Evolutionary conservation across 805 yeast genomes (phyloP).

Genomic region (Candida golubevii): DNA sequence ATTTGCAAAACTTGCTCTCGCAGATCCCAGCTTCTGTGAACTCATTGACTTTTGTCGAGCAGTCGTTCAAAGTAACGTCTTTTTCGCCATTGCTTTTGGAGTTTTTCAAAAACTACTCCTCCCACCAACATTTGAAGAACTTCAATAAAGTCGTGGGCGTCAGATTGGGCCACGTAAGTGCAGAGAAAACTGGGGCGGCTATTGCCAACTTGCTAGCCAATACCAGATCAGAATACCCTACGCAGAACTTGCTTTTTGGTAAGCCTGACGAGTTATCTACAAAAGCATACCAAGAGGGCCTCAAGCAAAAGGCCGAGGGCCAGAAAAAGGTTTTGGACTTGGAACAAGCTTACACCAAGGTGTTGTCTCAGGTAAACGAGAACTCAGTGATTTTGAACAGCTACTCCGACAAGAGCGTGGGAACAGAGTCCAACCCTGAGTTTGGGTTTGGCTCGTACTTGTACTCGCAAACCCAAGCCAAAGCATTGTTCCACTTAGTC

Average conservation of each 20-base stretch:
- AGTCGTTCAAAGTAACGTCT: conserved; percentile 36
- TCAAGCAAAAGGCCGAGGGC: conserved; percentile 28
- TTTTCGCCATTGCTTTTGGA: conserved; percentile 76
- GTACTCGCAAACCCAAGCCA: conserved; percentile 49
- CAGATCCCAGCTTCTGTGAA: conserved; percentile 52
- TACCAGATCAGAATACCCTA: conserved; percentile 48
- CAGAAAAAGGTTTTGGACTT: conserved; percentile 46
- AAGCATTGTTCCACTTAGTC: conserved; percentile 42
- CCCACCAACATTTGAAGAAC: conserved; percentile 41
- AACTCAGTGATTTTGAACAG: conserved; percentile 61
- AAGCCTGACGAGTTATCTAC: conserved; percentile 26
- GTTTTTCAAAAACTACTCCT: conserved; percentile 57
- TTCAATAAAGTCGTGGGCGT: conserved; percentile 51
- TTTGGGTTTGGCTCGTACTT: conserved; percentile 80
- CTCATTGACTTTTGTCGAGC: conserved; percentile 63
- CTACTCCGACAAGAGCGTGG: conserved; percentile 41
- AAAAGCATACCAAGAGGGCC: conserved; percentile 23
- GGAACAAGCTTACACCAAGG: conserved; percentile 74
- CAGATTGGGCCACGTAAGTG: conserved; percentile 47
- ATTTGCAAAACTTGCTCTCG: conserved; percentile 45
- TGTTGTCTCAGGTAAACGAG: conserved; percentile 62
- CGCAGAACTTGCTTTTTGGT: conserved; percentile 64
- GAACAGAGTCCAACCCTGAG: conserved; percentile 62
- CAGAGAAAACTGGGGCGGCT: conserved; percentile 37
- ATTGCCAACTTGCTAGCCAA: conserved; percentile 50